Percentiles rank a stretch among this genome's conserved stretches.
These are phyloP conservation scores for Amphichorda felina DNA, from an alignment of 2,329 filamentous ascomycete genomes.

Conservation along the genomic window DNA sequence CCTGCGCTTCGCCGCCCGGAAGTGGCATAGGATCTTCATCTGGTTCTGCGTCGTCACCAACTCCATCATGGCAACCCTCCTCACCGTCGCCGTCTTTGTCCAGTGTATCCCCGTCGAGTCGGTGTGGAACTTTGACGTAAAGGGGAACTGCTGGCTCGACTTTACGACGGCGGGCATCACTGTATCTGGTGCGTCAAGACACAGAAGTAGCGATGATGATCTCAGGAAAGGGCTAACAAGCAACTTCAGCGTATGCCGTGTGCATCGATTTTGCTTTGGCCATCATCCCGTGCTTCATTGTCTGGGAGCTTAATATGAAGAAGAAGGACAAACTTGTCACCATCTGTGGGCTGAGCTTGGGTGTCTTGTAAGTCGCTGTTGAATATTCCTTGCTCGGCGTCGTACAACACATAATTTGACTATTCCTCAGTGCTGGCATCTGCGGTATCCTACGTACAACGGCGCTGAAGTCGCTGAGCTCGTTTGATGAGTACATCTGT, in stretches of 20 bases:
- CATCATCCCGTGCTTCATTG: conserved; percentile 12
- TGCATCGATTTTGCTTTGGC: conserved; percentile 9
- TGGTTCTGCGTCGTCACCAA: conserved; percentile 14
- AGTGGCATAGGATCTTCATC: conserved; percentile 10
- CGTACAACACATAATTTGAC: too few species aligned
- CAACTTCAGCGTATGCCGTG: conserved; percentile 6
- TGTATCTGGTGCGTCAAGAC: conserved; percentile 4
- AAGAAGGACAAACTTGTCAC: conserved; percentile 13
- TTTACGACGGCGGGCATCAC: conserved; percentile 5
- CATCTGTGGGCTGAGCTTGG: conserved; percentile 13
- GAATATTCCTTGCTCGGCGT: neutral
- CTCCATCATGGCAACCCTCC: conserved; percentile 10
- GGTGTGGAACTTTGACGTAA: conserved; percentile 8
- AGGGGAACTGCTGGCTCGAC: conserved; percentile 11
- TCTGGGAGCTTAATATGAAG: conserved; percentile 14
- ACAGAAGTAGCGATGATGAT: neutral
- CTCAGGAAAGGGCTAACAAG: neutral
- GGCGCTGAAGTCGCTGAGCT: conserved; percentile 4
- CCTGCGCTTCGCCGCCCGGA: conserved; percentile 12
- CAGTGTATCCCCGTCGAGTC: conserved; percentile 13
- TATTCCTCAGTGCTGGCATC: conserved; percentile 6
- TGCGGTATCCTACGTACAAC: conserved; percentile 7
- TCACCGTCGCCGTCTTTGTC: conserved; percentile 12
- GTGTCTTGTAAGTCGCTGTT: conserved; percentile 11
- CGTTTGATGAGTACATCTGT: conserved; percentile 8